Evolutionary conservation across 331 rosid species (phyloP).

Genomic region (Quercus phellos): DNA sequence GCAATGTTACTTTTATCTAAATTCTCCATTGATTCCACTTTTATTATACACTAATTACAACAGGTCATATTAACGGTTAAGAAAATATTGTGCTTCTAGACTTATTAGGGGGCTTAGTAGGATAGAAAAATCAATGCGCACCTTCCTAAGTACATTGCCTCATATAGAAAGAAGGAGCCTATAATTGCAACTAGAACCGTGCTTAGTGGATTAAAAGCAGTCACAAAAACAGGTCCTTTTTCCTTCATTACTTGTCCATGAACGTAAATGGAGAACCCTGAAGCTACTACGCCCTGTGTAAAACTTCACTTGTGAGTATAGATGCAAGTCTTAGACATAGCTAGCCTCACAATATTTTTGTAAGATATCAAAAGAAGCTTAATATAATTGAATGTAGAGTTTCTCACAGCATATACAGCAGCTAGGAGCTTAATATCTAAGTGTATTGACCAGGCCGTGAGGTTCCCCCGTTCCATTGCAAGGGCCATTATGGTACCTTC

Average conservation of each 20-base stretch:
- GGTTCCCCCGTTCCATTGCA: conserved; percentile 36
- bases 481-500: conserved; percentile 33
- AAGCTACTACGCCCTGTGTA: conserved; percentile 48
- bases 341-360: neutral
- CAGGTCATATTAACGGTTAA: too few relatives aligned
- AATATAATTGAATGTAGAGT: neutral
- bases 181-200: conserved; percentile 26
- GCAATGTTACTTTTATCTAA: too few relatives aligned
- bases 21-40: too few relatives aligned
- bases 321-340: too few relatives aligned
- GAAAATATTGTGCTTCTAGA: too few relatives aligned
- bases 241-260: conserved; percentile 20
- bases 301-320: too few relatives aligned
- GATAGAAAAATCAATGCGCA: neutral
- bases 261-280: conserved; percentile 29
- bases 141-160: conserved; percentile 30
- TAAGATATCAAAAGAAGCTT: neutral
- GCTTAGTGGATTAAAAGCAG: conserved; percentile 29
- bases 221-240: conserved; percentile 27
- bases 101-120: neutral
- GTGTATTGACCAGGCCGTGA: conserved; percentile 42
- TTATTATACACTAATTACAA: too few relatives aligned
- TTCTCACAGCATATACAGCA: conserved; percentile 43
- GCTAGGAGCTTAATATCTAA: conserved; percentile 36
- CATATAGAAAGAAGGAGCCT: conserved; percentile 20